phyloP scores from a whole-genome alignment of 805 yeast species.

The Suhomyces sp. region DNA sequence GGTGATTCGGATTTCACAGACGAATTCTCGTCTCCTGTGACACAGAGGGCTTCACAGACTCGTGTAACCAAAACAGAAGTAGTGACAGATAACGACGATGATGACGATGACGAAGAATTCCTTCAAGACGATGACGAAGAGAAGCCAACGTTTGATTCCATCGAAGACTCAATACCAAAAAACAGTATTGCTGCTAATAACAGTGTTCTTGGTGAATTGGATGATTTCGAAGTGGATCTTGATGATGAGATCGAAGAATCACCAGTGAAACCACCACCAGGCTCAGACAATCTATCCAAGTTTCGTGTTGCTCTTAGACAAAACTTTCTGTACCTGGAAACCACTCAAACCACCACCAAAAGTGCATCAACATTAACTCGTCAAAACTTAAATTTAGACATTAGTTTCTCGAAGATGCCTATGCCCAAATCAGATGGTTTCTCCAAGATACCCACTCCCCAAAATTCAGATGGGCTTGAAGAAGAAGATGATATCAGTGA shows the following conservation, averaged over 20 bases:
- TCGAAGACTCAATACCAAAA: conserved; percentile 8
- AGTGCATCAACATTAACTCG: background rate
- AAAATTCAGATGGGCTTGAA: conserved; percentile 3
- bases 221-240: conserved; percentile 16
- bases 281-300: conserved; percentile 2
- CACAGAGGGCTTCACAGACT: background rate
- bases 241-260: conserved; percentile 44
- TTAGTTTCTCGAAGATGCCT: conserved; percentile 1
- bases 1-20: conserved; percentile 36
- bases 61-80: conserved; percentile 4
- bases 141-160: background rate
- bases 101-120: background rate
- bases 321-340: conserved; percentile 18
- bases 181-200: background rate
- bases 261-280: conserved; percentile 26
- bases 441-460: conserved; percentile 3
- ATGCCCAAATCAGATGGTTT: background rate
- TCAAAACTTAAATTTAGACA: background rate
- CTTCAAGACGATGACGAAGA: conserved; percentile 1
- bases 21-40: conserved; percentile 28
- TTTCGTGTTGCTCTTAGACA: conserved; percentile 19
- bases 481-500: conserved; percentile 11
- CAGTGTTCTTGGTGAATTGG: conserved; percentile 14
- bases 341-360: too few species aligned
- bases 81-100: conserved; percentile 5